Base-by-base conservation (phyloP, 2,329 filamentous ascomycete species). In the Aspergillus sp. region DNA sequence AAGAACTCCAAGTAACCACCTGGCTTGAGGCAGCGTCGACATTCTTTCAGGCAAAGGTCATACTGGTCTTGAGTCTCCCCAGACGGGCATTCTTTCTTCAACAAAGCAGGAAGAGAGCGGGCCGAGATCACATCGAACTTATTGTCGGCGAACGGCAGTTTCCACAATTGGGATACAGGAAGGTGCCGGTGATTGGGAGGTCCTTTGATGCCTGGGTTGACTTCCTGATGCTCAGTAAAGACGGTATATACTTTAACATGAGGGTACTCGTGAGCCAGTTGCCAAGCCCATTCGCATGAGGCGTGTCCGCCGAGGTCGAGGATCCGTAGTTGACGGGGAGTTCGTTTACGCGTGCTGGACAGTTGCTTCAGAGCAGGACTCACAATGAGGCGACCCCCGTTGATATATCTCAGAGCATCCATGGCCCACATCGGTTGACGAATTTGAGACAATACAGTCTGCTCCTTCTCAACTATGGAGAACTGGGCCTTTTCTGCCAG, bases 281-380 rank as follows among this genome's bases (percentile, higher is more conserved):
- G 88, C 95, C 95, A 99, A 21, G 91, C 94, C 95, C 95, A 99
- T 76, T 96, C 92, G 72, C 92, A 94, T 13, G 90, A 87, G 0
- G 89, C 84, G 72, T 94, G 88, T 48, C 93, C 93, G 52, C 91
- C 92, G 36, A 97, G 87, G 72, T 98, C 94, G 25, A 98, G 84
- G 59, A 97, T 89, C 36, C 90, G 83, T 3, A 87, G 80, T 23
- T 87, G 83, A 60, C 74, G 73, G 63, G 65, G 73, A 67, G 52
- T n/a, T 66, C 32, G 11, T 36, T 60, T 55, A 69, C 48, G 23
- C 62, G 64, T 21, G 39, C 70, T 69, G n/a, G 70, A 67, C 57
- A 79, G 68, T 44, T 70, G 66, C 59, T 72, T 77, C 19, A 71
- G 71, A 56, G 82, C 82, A 52, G 83, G 83, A 52, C 81, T 85